Evolutionary conservation across 2,329 filamentous ascomycete species (phyloP).

Genomic region (Paramyrothecium sp.): DNA sequence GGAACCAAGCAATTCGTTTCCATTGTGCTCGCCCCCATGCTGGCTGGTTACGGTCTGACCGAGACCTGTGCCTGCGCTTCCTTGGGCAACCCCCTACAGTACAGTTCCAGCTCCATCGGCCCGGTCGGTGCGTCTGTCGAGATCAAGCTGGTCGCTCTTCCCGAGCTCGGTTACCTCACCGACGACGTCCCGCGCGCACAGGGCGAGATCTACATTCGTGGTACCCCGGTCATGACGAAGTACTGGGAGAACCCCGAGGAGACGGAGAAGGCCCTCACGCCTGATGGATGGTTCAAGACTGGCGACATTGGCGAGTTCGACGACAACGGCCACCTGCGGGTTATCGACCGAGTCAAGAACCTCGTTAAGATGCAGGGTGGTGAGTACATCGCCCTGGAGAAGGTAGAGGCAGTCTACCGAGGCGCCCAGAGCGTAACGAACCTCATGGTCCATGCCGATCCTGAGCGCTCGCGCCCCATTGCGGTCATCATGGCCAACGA

Average conservation of each 20-base stretch:
- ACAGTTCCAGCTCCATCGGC: conserved; percentile 75
- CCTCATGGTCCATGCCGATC: conserved; percentile 82
- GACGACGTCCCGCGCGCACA: conserved; percentile 67
- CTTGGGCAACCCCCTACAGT: conserved; percentile 82
- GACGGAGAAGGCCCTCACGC: conserved; percentile 72
- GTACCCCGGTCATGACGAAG: conserved; percentile 68
- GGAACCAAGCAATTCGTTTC: conserved; percentile 90
- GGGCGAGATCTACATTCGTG: conserved; percentile 90
- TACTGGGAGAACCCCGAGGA: conserved; percentile 89
- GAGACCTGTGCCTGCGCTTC: conserved; percentile 86
- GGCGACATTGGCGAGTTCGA: conserved; percentile 94
- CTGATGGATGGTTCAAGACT: conserved; percentile 95
- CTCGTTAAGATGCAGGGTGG: conserved; percentile 93
- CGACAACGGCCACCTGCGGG: conserved; percentile 71
- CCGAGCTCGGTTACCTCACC: conserved; percentile 82
- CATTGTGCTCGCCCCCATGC: conserved; percentile 90
- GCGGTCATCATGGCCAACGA: conserved; percentile 75
- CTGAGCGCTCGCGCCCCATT: conserved; percentile 73
- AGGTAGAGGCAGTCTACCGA: conserved; percentile 89
- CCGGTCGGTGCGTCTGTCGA: conserved; percentile 76
- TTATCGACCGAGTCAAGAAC: conserved; percentile 98
- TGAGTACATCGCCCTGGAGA: conserved; percentile 96
- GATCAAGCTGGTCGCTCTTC: conserved; percentile 86
- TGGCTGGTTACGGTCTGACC: conserved; percentile 89
- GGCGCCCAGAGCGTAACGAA: conserved; percentile 76